phyloP scores from a whole-genome alignment of 345 rosid genomes.

The Hirschfeldia incana region DNA sequence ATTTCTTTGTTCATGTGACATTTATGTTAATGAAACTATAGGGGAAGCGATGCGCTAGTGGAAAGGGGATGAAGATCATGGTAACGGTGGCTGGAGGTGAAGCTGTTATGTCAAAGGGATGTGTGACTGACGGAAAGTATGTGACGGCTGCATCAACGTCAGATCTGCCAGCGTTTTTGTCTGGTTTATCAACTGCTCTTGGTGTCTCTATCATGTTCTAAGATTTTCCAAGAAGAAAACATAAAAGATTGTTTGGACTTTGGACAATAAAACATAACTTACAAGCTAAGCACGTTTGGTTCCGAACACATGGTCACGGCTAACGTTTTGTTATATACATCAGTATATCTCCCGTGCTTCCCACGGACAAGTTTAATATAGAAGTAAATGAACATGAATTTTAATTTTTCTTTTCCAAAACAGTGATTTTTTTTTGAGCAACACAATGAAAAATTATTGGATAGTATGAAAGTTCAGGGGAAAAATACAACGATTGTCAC shows the following conservation, averaged over 20 bases:
- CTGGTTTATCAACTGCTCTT: constrained; percentile 38
- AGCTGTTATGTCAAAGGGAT: constrained; percentile 38
- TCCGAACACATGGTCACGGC: not conserved
- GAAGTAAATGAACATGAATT: too few relatives aligned
- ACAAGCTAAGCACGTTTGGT: not conserved
- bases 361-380: too few relatives aligned
- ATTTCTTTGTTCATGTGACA: not conserved
- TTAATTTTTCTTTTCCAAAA: too few relatives aligned
- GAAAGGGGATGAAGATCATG: constrained; percentile 47
- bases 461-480: too few relatives aligned
- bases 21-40: constrained; percentile 9
- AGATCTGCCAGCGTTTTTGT: constrained; percentile 46
- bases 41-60: constrained; percentile 42
- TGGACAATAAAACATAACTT: not conserved
- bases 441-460: too few relatives aligned
- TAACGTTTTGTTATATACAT: too few relatives aligned
- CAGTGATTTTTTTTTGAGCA: too few relatives aligned
- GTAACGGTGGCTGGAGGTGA: constrained; percentile 54
- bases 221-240: not conserved
- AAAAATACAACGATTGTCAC: too few relatives aligned
- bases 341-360: too few relatives aligned
- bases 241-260: not conserved
- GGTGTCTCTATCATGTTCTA: constrained; percentile 44
- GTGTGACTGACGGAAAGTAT: constrained; percentile 46
- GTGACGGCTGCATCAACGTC: constrained; percentile 51